A percentile compares a stretch with the other conserved stretches of the same genome.
phyloP scores from a whole-genome alignment of 1,139 yeast genomes.

The Candida frijolesensis region DNA sequence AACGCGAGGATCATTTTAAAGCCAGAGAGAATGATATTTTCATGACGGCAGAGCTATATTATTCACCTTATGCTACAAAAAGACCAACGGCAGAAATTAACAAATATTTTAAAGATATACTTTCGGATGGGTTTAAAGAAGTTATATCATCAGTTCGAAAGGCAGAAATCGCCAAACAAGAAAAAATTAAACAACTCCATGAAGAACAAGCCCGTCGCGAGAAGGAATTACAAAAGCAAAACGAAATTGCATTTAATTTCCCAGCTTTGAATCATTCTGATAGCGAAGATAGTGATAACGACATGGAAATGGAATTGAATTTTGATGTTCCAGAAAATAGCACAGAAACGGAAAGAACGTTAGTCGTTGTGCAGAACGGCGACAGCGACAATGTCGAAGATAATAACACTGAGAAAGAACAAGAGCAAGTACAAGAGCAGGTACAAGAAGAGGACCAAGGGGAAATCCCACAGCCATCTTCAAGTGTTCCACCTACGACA shows the following conservation, averaged over 20 bases:
- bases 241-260: conserved; percentile 35
- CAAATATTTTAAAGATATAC: conserved; percentile 25
- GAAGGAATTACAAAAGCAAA: conserved; percentile 20
- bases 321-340: conserved; percentile 15
- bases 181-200: conserved; percentile 23
- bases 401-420: neutral
- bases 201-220: conserved; percentile 26
- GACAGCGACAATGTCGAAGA: neutral
- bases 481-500: neutral
- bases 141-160: conserved; percentile 38
- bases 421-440: neutral
- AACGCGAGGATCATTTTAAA: conserved; percentile 16
- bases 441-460: neutral
- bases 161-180: conserved; percentile 33
- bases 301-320: conserved; percentile 16
- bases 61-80: conserved; percentile 38
- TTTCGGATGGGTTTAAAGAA: conserved; percentile 37
- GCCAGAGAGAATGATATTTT: conserved; percentile 36
- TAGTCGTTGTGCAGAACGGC: conserved; percentile 6
- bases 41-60: conserved; percentile 48
- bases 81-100: conserved; percentile 28
- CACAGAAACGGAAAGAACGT: neutral
- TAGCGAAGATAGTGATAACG: conserved; percentile 18
- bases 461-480: neutral
- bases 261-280: conserved; percentile 15